phyloP scores from a whole-genome alignment of 2,329 filamentous ascomycete species.

The Botrytis galanthina region DNA sequence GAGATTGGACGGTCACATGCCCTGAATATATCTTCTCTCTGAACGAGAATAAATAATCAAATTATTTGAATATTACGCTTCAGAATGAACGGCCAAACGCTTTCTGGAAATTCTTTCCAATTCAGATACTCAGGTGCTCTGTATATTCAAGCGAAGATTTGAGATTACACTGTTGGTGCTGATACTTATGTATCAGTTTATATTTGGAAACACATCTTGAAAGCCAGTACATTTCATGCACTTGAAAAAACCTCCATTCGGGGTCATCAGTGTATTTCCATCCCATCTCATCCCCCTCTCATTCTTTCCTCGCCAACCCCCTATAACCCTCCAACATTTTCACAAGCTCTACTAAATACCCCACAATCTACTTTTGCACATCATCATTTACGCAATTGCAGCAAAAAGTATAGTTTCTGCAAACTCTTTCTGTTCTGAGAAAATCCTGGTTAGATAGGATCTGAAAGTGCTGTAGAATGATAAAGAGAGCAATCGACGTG shows the following conservation, averaged over 20 bases:
- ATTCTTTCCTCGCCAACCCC: no score
- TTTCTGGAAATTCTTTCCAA: neutral
- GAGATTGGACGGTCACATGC: neutral
- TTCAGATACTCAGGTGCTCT: neutral
- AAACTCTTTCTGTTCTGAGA: no score
- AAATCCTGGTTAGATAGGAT: no score
- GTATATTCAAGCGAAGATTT: neutral
- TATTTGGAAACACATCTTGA: neutral
- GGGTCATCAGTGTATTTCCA: neutral
- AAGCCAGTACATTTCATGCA: neutral
- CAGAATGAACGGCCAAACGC: neutral
- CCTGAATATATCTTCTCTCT: neutral
- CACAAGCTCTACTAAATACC: no score
- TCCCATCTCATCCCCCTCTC: neutral
- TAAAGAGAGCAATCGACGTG: no score
- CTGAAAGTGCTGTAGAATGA: no score
- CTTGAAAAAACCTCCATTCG: neutral
- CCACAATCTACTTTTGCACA: no score
- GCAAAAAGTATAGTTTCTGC: no score
- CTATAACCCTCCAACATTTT: neutral
- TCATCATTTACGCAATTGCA: no score
- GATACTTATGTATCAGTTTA: neutral
- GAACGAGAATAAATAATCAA: neutral
- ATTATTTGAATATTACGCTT: neutral
- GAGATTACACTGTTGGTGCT: neutral